Conservation (phyloP, 371 early-diverging fungal species). For the Mortierella polycephala region DNA sequence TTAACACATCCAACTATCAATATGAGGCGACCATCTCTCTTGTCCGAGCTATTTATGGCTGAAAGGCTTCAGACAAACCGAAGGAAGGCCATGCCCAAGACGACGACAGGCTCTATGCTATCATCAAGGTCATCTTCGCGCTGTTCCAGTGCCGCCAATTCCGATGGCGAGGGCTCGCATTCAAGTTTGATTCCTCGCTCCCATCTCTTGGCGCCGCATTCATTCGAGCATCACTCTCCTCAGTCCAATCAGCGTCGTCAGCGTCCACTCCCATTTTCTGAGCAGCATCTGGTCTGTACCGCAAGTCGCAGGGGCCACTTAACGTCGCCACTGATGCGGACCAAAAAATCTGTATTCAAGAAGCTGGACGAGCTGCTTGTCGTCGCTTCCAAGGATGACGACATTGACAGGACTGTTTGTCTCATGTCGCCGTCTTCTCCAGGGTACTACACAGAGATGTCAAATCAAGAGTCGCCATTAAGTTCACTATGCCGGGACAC, state of each 20-base stretch:
- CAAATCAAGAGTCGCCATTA: too few species aligned
- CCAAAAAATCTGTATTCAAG: conserved; percentile 30
- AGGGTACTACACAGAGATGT: background rate
- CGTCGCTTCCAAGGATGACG: background rate
- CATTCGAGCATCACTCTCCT: conserved; percentile 10
- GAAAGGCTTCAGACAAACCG: conserved; percentile 14
- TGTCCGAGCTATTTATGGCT: conserved; percentile 27
- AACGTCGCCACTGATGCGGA: conserved; percentile 12
- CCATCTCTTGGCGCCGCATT: background rate
- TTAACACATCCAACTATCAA: background rate
- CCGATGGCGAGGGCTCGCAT: conserved; percentile 15
- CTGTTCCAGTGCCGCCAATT: conserved; percentile 7
- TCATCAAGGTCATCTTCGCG: conserved; percentile 8
- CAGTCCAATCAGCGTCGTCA: conserved; percentile 9
- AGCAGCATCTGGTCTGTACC: background rate
- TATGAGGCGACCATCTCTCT: conserved; percentile 19
- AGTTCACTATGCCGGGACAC: background rate
- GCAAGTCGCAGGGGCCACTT: background rate
- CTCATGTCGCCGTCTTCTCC: background rate
- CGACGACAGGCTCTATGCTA: background rate
- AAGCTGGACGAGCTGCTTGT: conserved; percentile 29
- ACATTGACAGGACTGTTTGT: background rate
- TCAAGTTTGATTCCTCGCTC: too few species aligned
- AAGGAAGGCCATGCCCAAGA: background rate
- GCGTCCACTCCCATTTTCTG: background rate